Conservation (phyloP, 2,329 filamentous ascomycete genomes). For the Ambrosiella cleistominuta region DNA sequence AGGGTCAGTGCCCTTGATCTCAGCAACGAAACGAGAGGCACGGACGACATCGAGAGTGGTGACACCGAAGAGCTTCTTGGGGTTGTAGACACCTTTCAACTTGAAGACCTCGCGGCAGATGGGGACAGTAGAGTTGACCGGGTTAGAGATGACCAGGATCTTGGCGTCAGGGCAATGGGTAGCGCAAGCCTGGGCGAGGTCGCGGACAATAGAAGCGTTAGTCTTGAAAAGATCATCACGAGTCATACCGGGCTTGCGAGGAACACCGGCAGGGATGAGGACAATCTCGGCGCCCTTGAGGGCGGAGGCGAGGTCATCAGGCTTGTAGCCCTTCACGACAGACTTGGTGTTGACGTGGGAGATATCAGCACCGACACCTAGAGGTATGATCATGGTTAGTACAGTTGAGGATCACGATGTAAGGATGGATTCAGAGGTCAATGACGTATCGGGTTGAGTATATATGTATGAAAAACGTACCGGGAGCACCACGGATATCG, state of each 20-base stretch:
- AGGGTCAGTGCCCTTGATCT: constrained; percentile 82
- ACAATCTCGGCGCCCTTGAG: constrained; percentile 85
- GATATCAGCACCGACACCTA: constrained; percentile 95
- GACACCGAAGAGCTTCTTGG: constrained; percentile 97
- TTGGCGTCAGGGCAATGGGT: constrained; percentile 81
- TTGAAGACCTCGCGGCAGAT: constrained; percentile 97
- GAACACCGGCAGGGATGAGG: constrained; percentile 94
- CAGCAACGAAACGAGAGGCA: constrained; percentile 90
- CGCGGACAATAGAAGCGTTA: constrained; percentile 97
- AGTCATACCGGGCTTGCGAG: constrained; percentile 98
- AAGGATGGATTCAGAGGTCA: neutral
- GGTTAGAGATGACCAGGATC: constrained; percentile 95
- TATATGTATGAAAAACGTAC: constrained; percentile 34
- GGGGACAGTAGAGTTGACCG: constrained; percentile 98
- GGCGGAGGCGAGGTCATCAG: constrained; percentile 56
- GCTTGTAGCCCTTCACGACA: constrained; percentile 74
- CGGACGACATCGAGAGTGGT: constrained; percentile 98
- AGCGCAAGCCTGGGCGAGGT: constrained; percentile 88
- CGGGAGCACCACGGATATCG: constrained; percentile 87
- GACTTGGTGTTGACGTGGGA: constrained; percentile 99
- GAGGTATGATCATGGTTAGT: neutral
- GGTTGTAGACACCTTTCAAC: constrained; percentile 88
- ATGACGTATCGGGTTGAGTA: neutral
- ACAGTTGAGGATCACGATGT: neutral
- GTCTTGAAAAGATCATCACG: constrained; percentile 99